phyloP scores from a whole-genome alignment of 495 filamentous ascomycete species.

The Annulohypoxylon moriforme region DNA sequence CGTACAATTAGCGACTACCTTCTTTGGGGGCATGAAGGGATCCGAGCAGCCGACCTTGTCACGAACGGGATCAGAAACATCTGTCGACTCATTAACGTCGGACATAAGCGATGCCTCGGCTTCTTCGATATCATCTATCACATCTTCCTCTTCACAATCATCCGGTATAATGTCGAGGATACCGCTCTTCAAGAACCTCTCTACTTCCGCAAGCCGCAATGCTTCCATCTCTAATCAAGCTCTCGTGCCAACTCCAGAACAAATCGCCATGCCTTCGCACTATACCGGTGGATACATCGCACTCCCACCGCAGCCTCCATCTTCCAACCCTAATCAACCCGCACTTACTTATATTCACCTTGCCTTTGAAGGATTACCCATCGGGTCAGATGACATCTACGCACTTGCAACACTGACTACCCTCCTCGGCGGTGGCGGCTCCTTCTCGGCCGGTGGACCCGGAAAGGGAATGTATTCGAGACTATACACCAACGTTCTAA shows the following conservation, averaged over 20 bases:
- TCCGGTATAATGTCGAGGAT: constrained; percentile 82
- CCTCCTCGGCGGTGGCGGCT: constrained; percentile 93
- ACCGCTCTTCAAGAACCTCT: constrained; percentile 92
- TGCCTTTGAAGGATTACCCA: constrained; percentile 94
- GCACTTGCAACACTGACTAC: constrained; percentile 96
- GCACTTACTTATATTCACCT: constrained; percentile 91
- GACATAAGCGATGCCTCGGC: constrained; percentile 52
- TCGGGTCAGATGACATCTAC: constrained; percentile 91
- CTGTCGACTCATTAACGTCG: constrained; percentile 54
- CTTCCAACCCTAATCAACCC: constrained; percentile 81
- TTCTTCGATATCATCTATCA: constrained; percentile 55
- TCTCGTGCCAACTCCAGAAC: constrained; percentile 59
- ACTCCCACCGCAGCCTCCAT: constrained; percentile 80
- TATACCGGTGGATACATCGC: constrained; percentile 95
- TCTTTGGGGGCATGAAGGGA: constrained; percentile 89
- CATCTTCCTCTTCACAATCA: constrained; percentile 56
- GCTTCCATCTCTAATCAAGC: constrained; percentile 64
- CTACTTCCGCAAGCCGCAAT: constrained; percentile 72
- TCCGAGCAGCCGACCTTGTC: constrained; percentile 65
- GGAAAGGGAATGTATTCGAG: constrained; percentile 99
- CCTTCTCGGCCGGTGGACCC: constrained; percentile 96
- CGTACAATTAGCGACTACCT: constrained; percentile 79
- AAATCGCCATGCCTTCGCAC: constrained; percentile 75
- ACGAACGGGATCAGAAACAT: constrained; percentile 65
- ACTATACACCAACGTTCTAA: constrained; percentile 96